A percentile compares a stretch with the other conserved stretches of the same genome.
Conservation (phyloP, 78 protist species). For the Guillardia theta region DNA sequence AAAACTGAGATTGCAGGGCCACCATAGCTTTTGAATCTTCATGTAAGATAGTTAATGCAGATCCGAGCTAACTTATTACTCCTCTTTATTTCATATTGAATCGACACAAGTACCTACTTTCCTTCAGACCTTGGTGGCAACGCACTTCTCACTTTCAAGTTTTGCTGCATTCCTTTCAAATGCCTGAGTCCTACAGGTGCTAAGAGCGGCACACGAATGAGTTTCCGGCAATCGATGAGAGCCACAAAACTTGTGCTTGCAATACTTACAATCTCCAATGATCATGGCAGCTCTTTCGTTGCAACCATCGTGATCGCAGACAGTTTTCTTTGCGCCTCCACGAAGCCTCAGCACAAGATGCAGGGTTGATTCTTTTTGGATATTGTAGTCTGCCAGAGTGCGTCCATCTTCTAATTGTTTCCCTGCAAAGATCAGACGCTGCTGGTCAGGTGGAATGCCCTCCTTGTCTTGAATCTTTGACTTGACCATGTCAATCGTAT, state of each 20-base stretch:
- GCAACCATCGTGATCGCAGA: neutral
- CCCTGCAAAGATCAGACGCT: slow-evolving; percentile 98
- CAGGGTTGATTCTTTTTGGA: slow-evolving; percentile 95
- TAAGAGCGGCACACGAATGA: slow-evolving; percentile 36
- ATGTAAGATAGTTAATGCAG: too few species aligned
- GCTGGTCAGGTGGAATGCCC: slow-evolving; percentile 99
- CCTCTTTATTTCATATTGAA: too few species aligned
- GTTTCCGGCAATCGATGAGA: slow-evolving; percentile 51
- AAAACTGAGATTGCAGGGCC: too few species aligned
- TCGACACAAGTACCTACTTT: too few species aligned
- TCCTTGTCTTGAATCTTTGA: slow-evolving; percentile 91
- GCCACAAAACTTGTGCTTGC: slow-evolving; percentile 33
- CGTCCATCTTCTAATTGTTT: slow-evolving; percentile 99
- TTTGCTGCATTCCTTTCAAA: neutral
- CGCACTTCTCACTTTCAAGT: neutral
- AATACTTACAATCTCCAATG: slow-evolving; percentile 57
- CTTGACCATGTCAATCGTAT: slow-evolving; percentile 96
- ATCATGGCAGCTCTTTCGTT: neutral
- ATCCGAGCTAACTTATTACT: too few species aligned
- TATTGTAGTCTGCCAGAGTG: slow-evolving; percentile 96
- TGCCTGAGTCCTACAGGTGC: neutral
- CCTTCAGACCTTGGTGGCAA: neutral
- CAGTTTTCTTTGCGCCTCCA: slow-evolving; percentile 79
- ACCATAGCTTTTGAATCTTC: too few species aligned
- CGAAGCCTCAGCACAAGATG: slow-evolving; percentile 93